Evolutionary conservation across 1,139 yeast genomes (phyloP).

Genomic region (Magnusiomyces tetraspermus): DNA sequence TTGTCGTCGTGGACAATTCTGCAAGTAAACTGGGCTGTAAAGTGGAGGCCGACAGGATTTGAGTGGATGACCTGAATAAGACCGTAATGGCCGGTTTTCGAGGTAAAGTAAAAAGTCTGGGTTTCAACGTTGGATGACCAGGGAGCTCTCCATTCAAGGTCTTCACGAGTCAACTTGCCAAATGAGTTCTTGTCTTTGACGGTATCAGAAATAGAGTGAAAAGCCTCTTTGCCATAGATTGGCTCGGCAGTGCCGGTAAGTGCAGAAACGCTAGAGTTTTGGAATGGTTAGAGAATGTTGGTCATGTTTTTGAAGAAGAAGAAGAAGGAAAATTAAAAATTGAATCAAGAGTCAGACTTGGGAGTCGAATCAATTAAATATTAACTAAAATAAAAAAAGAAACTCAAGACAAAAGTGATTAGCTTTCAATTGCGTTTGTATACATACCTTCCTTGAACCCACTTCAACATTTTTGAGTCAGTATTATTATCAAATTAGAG

Average conservation of each 20-base stretch:
- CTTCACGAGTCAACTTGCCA: slow-evolving; percentile 48
- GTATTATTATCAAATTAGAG: too few species aligned
- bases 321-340: neutral
- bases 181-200: slow-evolving; percentile 48
- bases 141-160: slow-evolving; percentile 69
- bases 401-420: neutral
- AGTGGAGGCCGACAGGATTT: slow-evolving; percentile 77
- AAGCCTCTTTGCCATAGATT: slow-evolving; percentile 86
- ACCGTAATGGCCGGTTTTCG: slow-evolving; percentile 58
- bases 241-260: slow-evolving; percentile 98
- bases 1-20: slow-evolving; percentile 52
- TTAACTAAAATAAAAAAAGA: neutral
- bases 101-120: slow-evolving; percentile 77
- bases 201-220: slow-evolving; percentile 67
- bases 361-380: neutral
- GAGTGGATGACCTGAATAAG: slow-evolving; percentile 94
- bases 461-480: too few species aligned
- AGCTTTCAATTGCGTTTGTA: neutral
- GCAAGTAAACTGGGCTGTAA: slow-evolving; percentile 92
- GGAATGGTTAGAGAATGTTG: neutral
- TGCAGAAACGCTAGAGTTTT: slow-evolving; percentile 48
- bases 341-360: neutral
- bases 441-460: too few species aligned
- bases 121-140: slow-evolving; percentile 87
- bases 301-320: neutral